Evolutionary conservation across 2,329 filamentous ascomycete genomes (phyloP), one percentile per base, ranked within the genome.

Genomic region (Raffaelea ambrosiae): DNA sequence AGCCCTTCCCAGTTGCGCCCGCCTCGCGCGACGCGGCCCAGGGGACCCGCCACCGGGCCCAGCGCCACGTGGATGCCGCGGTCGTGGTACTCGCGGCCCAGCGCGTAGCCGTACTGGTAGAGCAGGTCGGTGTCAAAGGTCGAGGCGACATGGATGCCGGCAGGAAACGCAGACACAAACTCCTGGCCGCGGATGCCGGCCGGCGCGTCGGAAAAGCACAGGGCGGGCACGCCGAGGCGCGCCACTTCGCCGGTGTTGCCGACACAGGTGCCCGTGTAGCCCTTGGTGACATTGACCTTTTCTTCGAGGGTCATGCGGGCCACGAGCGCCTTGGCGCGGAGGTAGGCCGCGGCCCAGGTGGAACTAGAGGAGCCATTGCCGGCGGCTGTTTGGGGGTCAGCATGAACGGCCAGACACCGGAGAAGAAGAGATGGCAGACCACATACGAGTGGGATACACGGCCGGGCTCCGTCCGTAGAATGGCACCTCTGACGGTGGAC

Each of bases 41-140:
- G 64, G 7, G 83, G 82, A 1, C 83, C 82, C 1, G 59, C 59
- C 11, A 65, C 58, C 2, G 61, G 66, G 3, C 84, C 85, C 3
- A 89, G 71, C 53, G 83, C 80, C 5, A 87, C 74, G 59, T 89
- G 81, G 20, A 86, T 73, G 48, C 85, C 85, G 61, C 86, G 86
- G 47, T 65, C 78, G 53, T 71, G 72, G 59, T 83, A 82, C 59
- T 89, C 85, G 43, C 69, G 65, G 13, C 83, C 85, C 72, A 88
- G 82, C 38, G 82, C 80, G 46, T 72, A 63, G 46, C 83, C 85
- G 51, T 84, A 80, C 21, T 70, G 69, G 60, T 83, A 81, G 57
- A 84, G 79, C 43, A 88, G 72, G 22, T 74, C 66, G 46, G 74
- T 73, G 61, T 87, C 81, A 76, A 83, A 89, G 9, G 84, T 85